Percentiles rank a stretch among this genome's conserved stretches.
phyloP scores from a whole-genome alignment of 2,329 filamentous ascomycete species.

The Epichloe glyceriae region DNA sequence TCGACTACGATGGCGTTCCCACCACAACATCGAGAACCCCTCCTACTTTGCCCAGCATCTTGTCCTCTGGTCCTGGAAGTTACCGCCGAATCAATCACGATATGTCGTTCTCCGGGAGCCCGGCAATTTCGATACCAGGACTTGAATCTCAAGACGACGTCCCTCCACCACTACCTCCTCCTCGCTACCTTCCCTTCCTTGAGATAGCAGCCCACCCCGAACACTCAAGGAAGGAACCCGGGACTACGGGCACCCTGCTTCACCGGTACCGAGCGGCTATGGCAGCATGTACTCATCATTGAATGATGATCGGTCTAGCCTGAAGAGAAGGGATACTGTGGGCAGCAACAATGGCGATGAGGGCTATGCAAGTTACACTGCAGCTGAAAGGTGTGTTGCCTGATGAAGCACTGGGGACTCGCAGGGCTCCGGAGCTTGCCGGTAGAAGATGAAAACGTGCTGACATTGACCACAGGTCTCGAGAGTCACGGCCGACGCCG shows the following conservation, averaged over 20 bases:
- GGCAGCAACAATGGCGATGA: conserved; percentile 24
- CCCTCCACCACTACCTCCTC: conserved; percentile 35
- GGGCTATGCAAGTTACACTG: conserved; percentile 30
- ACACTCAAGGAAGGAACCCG: conserved; percentile 18
- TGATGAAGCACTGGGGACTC: background rate
- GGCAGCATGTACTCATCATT: conserved; percentile 26
- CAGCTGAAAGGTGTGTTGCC: conserved; percentile 22
- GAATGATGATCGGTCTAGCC: conserved; percentile 21
- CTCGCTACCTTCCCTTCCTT: conserved; percentile 23
- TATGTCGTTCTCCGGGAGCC: conserved; percentile 19
- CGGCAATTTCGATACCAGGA: conserved; percentile 31
- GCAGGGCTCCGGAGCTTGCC: background rate
- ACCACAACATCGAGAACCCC: conserved; percentile 23
- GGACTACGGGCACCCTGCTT: conserved; percentile 15
- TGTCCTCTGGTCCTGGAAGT: conserved; percentile 18
- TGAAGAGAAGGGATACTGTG: conserved; percentile 19
- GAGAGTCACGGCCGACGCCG: conserved; percentile 25
- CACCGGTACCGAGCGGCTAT: conserved; percentile 24
- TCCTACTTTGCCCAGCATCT: conserved; percentile 24
- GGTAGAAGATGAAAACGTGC: background rate
- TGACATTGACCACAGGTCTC: conserved; percentile 20
- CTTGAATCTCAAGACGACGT: conserved; percentile 19
- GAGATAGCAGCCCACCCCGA: conserved; percentile 19
- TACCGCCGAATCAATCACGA: conserved; percentile 20
- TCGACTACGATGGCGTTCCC: conserved; percentile 21